Evolutionary conservation across 305 asterid genomes (phyloP).

Genomic region (Fraxinus greggii): DNA sequence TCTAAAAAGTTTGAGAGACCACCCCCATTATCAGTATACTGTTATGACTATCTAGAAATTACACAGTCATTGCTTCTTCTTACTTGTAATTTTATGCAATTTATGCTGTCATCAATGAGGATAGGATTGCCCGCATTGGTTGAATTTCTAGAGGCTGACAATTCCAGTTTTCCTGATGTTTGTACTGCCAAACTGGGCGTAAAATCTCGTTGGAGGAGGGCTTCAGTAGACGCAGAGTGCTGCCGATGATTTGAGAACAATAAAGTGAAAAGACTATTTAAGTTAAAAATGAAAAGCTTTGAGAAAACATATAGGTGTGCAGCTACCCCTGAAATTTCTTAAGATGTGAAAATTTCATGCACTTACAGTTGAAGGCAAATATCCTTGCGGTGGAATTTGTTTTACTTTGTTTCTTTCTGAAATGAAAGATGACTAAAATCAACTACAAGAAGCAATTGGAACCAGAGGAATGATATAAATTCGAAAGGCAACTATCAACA

Average conservation of each 20-base stretch:
- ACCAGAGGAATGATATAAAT: background rate
- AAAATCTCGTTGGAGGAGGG: background rate
- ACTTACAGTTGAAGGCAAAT: conserved; percentile 27
- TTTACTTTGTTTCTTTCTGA: conserved; percentile 24
- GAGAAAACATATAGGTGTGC: background rate
- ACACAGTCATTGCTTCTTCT: conserved; percentile 12
- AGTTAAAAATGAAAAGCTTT: background rate
- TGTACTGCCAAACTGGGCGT: conserved; percentile 22
- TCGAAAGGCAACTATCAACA: background rate
- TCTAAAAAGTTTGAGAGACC: background rate
- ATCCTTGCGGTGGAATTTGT: conserved; percentile 12
- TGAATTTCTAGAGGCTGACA: conserved; percentile 15
- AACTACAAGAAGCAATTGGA: background rate
- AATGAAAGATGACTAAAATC: background rate
- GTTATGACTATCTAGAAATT: background rate
- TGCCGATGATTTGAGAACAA: conserved; percentile 13
- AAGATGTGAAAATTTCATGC: conserved; percentile 9
- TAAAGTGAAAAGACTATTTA: background rate
- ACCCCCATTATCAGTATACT: background rate
- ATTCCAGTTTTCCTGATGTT: conserved; percentile 15
- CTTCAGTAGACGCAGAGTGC: conserved; percentile 7
- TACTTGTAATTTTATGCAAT: conserved; percentile 24
- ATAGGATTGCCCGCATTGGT: conserved; percentile 1
- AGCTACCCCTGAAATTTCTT: conserved; percentile 5
- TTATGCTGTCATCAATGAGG: conserved; percentile 17